A percentile compares a stretch with the other conserved stretches of the same genome.
Evolutionary conservation across 75 land plant species (phyloP).

Genomic region (Adiantum capillusveneris): DNA sequence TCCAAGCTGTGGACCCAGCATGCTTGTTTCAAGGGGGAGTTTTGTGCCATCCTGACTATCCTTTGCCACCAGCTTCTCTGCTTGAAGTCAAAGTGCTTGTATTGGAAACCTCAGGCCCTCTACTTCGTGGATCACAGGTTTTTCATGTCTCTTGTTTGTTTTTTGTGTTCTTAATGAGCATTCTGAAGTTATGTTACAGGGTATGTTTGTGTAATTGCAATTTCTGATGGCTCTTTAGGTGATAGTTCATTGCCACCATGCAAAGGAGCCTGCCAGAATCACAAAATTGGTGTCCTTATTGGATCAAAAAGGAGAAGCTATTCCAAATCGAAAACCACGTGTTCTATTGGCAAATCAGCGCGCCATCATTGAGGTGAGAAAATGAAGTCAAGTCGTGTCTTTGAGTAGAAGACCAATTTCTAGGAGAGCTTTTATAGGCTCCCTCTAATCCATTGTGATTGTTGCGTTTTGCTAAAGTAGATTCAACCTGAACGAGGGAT

Average conservation of each 20-base stretch:
- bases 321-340: constrained; percentile 62
- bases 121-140: constrained; percentile 83
- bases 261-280: constrained; percentile 73
- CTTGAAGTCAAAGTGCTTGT: constrained; percentile 74
- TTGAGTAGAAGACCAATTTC: neutral
- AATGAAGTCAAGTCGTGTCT: no score
- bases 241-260: constrained; percentile 83
- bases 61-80: constrained; percentile 49
- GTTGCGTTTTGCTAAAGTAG: constrained; percentile 34
- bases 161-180: no score
- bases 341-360: constrained; percentile 71
- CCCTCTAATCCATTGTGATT: neutral
- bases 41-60: constrained; percentile 88
- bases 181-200: no score
- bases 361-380: constrained; percentile 73
- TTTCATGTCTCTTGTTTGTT: neutral
- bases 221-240: constrained; percentile 33
- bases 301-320: constrained; percentile 72
- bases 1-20: constrained; percentile 62
- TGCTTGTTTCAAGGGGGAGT: constrained; percentile 68
- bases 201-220: constrained; percentile 2
- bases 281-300: constrained; percentile 51
- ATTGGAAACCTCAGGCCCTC: constrained; percentile 53
- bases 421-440: neutral
- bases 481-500: constrained; percentile 46